Base-by-base conservation (phyloP, 768 basidiomycete species). In the Kockovaella imperatae region DNA sequence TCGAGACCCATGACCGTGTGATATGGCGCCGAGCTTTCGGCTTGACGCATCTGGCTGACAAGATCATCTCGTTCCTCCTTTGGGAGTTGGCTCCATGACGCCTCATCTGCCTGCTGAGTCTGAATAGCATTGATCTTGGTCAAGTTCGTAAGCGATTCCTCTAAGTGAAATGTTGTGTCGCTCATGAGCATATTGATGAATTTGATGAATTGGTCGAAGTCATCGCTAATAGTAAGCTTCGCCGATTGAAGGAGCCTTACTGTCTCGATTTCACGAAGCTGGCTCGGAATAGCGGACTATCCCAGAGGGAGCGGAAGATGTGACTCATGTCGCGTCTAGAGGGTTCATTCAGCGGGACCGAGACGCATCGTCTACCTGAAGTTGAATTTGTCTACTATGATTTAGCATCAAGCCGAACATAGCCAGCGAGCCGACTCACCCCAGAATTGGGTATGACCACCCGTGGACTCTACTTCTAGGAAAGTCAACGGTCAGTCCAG, bases 101-200 rank as follows among this genome's bases (percentile, higher is more conserved):
- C 77, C 44, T 76, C 75, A 69, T 90, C 79, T 36, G 80, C 81
- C 83, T 91, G 93, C 67, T 91, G 85, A 0, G 74, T 74, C 68
- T 93, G 84, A 42, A 96, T 83, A 50, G 79, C 81, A 68, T 85
- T 81, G 54, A 99, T 95, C 65, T 93, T 86, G 10, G 81, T 77
- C 42, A 99, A 77, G 54, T 91, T 86, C 59, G 81, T 81, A 40
- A 97, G 76, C 7, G 89, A 93, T 63, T 99, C 95, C 68, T 97
- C 90, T 79, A 99, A 83, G 44, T 96, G 84, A 72, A 90, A 97
- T 7, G 93, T 97, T 46, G 93, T 89, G 61, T 99, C 95, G 77
- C 95, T 96, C 75, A 97, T 95, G 81, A 97, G 86, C 60, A 96
- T 76, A 73, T 99, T 97, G 74, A 91, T 79, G 70, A 99, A 97